Evolutionary conservation across 139 green algal species (phyloP), one percentile per base, ranked within the genome.

Genomic region (Picochlorum costavermella): DNA sequence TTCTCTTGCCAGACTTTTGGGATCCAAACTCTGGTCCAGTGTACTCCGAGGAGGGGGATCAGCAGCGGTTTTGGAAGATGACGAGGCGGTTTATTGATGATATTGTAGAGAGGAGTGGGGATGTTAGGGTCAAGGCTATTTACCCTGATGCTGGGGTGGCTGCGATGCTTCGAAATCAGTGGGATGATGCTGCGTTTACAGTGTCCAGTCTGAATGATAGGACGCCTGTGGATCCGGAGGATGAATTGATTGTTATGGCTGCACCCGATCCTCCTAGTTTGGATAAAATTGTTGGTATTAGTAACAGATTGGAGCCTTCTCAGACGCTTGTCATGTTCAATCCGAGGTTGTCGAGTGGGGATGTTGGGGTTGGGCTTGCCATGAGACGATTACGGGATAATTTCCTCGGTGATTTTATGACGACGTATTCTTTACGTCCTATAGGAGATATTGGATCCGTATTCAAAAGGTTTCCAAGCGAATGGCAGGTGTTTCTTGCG

Each of bases 351-450:
- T 76, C 75, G 56, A 92, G 84, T 71, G 91, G 90, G 11, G 92
- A 98, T 51, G 89, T 96, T 37, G 92, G 92, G 4, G 75, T 98
- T 28, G 92, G 92, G 5, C 72, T 98, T 44, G 96, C 91, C 63
- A 79, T 92, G 37, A 80, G 92, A 20, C 79, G 90, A 43, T 74
- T 95, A 76, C 75, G 78, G 23, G 71, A 90, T 16, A 60, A 72
- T 12, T 95, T 96, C 72, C 70, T 91, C n/a, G 66, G 65, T 12
- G 71, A 67, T n/a, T 96, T 97, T 75, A 72, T 65, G 37, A 79
- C 86, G 17, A 87, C 83, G 40, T 98, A 98, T 79, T 88, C 72
- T 3, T 67, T 98, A 64, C 72, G 91, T 9, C 92, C 92, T 10
- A 80, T 97, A 12, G 72, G 66, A n/a, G 73, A 88, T 64, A 70